Evolutionary conservation across 345 rosid genomes (phyloP).

Genomic region (Arabidopsis thaliana): TAIR10.1 NC_003075.7:18077001-18077500

Average conservation of each 20-base stretch:
- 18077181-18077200: neutral
- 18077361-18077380: neutral
- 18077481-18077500: too few species aligned
- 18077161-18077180: neutral
- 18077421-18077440: too few species aligned
- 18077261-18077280: slow-evolving; percentile 12
- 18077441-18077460: too few species aligned
- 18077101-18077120: neutral
- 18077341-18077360: neutral
- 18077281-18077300: neutral
- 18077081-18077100: slow-evolving; percentile 1
- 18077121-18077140: neutral
- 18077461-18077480: too few species aligned
- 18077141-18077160: neutral
- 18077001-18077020: slow-evolving; percentile 48
- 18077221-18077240: neutral
- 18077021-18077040: slow-evolving; percentile 46
- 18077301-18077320: neutral
- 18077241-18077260: neutral
- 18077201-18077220: neutral
- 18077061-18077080: slow-evolving; percentile 21
- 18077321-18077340: neutral
- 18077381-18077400: too few species aligned
- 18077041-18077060: slow-evolving; percentile 29
- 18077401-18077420: too few species aligned